Evolutionary conservation across 2,329 filamentous ascomycete species (phyloP), one percentile per base, ranked within the genome.

Genomic region (Hypomyces rosellus): DNA sequence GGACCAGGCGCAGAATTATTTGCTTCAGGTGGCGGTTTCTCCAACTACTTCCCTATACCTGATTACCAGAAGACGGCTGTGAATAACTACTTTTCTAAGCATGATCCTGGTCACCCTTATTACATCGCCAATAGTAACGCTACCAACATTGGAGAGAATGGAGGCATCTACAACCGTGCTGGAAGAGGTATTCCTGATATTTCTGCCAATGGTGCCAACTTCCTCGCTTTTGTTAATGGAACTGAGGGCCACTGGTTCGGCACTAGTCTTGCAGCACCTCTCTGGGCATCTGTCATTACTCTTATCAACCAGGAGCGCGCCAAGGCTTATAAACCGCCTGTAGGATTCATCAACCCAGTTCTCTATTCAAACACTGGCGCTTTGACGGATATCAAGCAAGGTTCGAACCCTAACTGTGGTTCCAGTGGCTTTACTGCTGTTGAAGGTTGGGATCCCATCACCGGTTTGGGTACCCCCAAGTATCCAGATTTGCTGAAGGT

Each of bases 131-230:
- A 63, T 33, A 50, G 46, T 20, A 50, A 75, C 67, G 63, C 66
- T 62, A 50, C 51, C 48, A 65, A 70, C 34, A 61, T 80, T 36
- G 46, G 49, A 14, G 45, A 54, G 42, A 45, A 52, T 55, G 57
- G 59, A 12, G 59, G 62, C 9, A 60, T 65, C 30, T 70, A 68
- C 57, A 67, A 68, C 50, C 54, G 54, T 15, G 65, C 54, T 1
- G 67, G 68, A 9, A 63, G 70, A 30, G 69, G 61, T 6, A 69
- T 68, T 50, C 69, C 69, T 1, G 69, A 72, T 51, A 57, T 72
- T 5, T 60, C 63, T 5, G 65, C 66, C 2, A 69, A 82, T 48
- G 69, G 78, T 2, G 74, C 74, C 15, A 78, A 84, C 62, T 79
- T 77, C 44, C 39, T 39, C 18, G 45, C 52, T 7, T 46, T 52